A percentile compares a stretch with the other conserved stretches of the same genome.
phyloP scores from a whole-genome alignment of 1,139 yeast genomes.

The Scheffersomyces illinoinensis region DNA sequence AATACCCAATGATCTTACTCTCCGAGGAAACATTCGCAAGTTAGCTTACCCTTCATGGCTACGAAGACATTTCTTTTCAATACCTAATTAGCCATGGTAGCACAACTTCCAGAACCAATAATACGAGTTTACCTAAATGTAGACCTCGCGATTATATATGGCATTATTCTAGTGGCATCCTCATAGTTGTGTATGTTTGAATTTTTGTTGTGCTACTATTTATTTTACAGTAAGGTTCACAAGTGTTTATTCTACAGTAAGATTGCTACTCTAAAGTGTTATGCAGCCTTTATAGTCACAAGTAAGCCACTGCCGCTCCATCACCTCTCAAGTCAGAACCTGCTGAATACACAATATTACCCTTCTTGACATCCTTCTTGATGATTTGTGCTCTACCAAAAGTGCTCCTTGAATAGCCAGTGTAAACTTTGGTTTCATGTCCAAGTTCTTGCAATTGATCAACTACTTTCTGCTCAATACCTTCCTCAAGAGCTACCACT shows the following conservation, averaged over 20 bases:
- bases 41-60: too few species aligned
- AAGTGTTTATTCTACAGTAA: background rate
- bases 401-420: constrained; percentile 45
- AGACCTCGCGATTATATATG: too few species aligned
- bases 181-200: background rate
- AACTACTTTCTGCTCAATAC: constrained; percentile 46
- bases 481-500: constrained; percentile 66
- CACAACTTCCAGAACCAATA: too few species aligned
- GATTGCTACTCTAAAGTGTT: background rate
- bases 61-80: too few species aligned
- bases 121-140: too few species aligned
- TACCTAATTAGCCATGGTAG: too few species aligned
- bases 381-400: constrained; percentile 82
- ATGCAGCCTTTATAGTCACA: constrained; percentile 11
- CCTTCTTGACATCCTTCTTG: constrained; percentile 39
- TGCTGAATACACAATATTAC: constrained; percentile 55
- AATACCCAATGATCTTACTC: too few species aligned
- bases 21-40: too few species aligned
- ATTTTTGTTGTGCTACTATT: background rate
- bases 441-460: constrained; percentile 52
- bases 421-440: constrained; percentile 52
- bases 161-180: too few species aligned
- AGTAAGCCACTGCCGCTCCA: constrained; percentile 68
- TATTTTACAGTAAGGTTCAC: background rate
- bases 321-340: constrained; percentile 84